These are phyloP conservation scores for Populus hybrid DNA, from an alignment of 441 rosid species.

Conservation along the genomic window DNA sequence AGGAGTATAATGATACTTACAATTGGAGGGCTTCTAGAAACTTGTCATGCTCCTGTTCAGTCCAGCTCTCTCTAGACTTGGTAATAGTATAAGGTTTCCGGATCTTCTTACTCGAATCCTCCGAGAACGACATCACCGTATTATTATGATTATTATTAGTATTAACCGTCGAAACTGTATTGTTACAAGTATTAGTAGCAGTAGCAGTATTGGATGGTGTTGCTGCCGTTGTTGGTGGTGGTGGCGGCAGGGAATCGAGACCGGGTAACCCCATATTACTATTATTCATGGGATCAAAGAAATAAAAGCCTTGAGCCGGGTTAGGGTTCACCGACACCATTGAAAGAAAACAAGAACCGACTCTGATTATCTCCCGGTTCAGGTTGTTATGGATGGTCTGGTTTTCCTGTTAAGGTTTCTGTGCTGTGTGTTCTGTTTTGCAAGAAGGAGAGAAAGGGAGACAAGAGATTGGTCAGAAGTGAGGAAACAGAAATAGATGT, in stretches of 20 bases:
- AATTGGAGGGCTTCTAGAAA: too few species aligned
- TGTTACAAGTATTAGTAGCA: neutral
- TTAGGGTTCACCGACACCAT: slow-evolving; percentile 73
- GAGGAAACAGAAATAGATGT: neutral
- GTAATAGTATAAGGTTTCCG: too few species aligned
- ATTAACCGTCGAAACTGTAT: neutral
- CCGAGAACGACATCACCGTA: slow-evolving; percentile 28
- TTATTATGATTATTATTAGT: slow-evolving; percentile 5
- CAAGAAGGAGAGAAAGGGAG: neutral
- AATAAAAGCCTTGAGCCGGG: slow-evolving; percentile 53
- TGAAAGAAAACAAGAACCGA: neutral
- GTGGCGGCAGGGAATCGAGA: slow-evolving; percentile 33
- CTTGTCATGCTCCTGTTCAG: too few species aligned
- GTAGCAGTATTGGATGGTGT: slow-evolving; percentile 3
- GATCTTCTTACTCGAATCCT: too few species aligned
- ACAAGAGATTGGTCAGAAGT: neutral
- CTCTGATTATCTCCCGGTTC: neutral
- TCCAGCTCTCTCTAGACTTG: too few species aligned
- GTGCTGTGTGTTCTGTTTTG: neutral
- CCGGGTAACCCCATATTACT: slow-evolving; percentile 50
- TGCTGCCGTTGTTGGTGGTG: too few species aligned
- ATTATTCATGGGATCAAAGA: slow-evolving; percentile 50
- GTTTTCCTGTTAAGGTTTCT: neutral
- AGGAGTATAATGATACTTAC: neutral
- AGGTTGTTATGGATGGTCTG: neutral